Base-by-base conservation (phyloP, 1,284 basidiomycete genomes). In the Bjerkandera adusta region DNA sequence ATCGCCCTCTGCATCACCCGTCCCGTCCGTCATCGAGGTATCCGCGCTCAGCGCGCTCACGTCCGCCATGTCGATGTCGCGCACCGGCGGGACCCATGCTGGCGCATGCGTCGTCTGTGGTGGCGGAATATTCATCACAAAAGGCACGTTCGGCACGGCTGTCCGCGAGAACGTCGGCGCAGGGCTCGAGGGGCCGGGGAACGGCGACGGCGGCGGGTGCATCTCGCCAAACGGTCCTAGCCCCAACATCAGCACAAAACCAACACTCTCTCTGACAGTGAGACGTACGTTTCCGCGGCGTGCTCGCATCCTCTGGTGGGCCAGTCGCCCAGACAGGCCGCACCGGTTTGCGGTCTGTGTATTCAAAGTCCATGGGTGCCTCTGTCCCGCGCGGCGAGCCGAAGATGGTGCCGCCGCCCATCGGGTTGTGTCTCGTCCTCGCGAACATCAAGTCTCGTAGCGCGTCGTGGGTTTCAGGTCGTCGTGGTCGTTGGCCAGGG, bases 301-400 rank as follows among this genome's bases (percentile, higher is more conserved):
- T 76, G 50, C 64, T 70, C 24, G 68, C 57, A 39, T 77, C 76
- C 15, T 74, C 72, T 24, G 12, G 35, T 36, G 35, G 7, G 12
- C 35, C 10, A 7, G 29, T 12, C 25, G 74, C 75, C 85, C 85
- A 88, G 3, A 72, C 76, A 6, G 83, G 79, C 59, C 70, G 78
- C 43, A 71, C 65, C 33, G 64, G 62, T 2, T 76, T 71, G 20
- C 79, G 67, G 43, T 71, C 73, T 11, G 82, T 83, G 58, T 76
- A 84, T 55, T 87, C 77, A 63, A 81, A 90, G 64, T 90, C 88
- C 87, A 90, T 90, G 2, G 87, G 87, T 5, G 82, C 84, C 58
- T 89, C 86, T 43, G 70, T 87, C n/a, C 85, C 85, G 50, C 76
- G 67, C 18, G 59, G 50, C 35, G 61, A 50, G 41, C 56, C 32